A percentile compares a stretch with the other conserved stretches of the same genome.
Conservation (phyloP, 1,284 basidiomycete species). For the Fomitopsis schrenkii region DNA sequence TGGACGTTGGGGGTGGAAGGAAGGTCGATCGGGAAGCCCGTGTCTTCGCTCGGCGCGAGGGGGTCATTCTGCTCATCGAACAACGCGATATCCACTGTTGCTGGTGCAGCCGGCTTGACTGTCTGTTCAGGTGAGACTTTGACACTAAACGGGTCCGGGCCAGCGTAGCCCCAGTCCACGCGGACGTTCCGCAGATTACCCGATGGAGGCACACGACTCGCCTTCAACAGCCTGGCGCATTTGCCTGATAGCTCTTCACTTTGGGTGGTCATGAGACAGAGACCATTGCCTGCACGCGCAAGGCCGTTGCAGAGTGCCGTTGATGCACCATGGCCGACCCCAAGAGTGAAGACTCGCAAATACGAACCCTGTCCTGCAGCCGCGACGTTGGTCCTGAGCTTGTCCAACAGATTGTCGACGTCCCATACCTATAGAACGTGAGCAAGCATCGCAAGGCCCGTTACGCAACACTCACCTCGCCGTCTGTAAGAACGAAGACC, state of each 20-base stretch:
- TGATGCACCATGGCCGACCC: slow-evolving; percentile 48
- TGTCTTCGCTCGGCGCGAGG: not conserved
- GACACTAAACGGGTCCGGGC: not conserved
- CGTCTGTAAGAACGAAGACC: slow-evolving; percentile 54
- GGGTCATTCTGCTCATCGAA: slow-evolving; percentile 1
- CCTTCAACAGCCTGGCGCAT: slow-evolving; percentile 45
- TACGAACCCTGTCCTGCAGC: slow-evolving; percentile 12
- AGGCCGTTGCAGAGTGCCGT: slow-evolving; percentile 47
- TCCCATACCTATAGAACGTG: slow-evolving; percentile 23
- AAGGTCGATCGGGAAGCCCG: slow-evolving; percentile 14
- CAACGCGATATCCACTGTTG: not conserved
- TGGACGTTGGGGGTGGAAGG: slow-evolving; percentile 33
- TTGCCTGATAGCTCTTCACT: slow-evolving; percentile 43
- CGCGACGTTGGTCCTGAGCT: slow-evolving; percentile 19
- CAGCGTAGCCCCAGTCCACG: slow-evolving; percentile 42
- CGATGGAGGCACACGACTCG: slow-evolving; percentile 42
- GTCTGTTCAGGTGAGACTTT: not conserved
- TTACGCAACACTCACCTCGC: slow-evolving; percentile 26
- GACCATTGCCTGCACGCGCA: slow-evolving; percentile 47
- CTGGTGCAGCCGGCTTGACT: not conserved
- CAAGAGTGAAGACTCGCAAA: slow-evolving; percentile 49
- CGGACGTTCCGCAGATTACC: slow-evolving; percentile 29
- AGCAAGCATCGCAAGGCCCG: not conserved
- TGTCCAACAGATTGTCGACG: slow-evolving; percentile 16
- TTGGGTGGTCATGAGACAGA: slow-evolving; percentile 39